phyloP scores from a whole-genome alignment of 2,329 filamentous ascomycete species.

The Fusarium camptoceras region DNA sequence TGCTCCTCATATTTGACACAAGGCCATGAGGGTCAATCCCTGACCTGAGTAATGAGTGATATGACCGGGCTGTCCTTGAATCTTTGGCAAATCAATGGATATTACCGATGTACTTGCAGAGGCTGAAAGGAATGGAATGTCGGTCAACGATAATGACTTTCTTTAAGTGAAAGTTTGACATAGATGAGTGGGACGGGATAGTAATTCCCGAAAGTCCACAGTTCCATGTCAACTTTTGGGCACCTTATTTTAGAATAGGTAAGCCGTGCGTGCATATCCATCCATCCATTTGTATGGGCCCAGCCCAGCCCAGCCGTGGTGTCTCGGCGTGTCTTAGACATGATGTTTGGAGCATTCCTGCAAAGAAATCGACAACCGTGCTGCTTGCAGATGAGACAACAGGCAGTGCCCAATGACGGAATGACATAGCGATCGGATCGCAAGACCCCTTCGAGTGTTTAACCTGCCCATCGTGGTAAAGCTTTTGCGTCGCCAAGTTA shows the following conservation, averaged over 20 bases:
- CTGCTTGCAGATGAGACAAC: constrained; percentile 9
- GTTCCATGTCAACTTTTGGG: constrained; percentile 7
- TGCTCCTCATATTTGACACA: constrained; percentile 17
- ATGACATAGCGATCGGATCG: constrained; percentile 24
- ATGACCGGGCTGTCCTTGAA: background rate
- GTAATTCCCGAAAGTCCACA: constrained; percentile 22
- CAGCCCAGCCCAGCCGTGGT: background rate
- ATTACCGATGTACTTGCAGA: constrained; percentile 5
- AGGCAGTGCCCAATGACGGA: background rate
- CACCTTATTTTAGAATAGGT: constrained; percentile 20
- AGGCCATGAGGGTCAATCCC: constrained; percentile 11
- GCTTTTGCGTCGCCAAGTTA: background rate
- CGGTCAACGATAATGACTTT: constrained; percentile 25
- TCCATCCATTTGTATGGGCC: background rate
- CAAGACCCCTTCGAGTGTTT: constrained; percentile 3
- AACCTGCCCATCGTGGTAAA: constrained; percentile 10
- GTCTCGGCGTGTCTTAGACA: constrained; percentile 8
- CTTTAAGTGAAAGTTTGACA: constrained; percentile 25
- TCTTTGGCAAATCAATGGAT: background rate
- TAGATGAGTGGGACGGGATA: constrained; percentile 16
- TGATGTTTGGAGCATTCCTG: constrained; percentile 15
- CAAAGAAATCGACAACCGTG: background rate
- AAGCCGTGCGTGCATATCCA: constrained; percentile 33
- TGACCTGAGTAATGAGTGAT: constrained; percentile 10
- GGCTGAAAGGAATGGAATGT: constrained; percentile 24